Percentiles rank a stretch among this genome's conserved stretches.
Evolutionary conservation across 2,329 filamentous ascomycete species (phyloP).

Genomic region (Venturia carpophila): DNA sequence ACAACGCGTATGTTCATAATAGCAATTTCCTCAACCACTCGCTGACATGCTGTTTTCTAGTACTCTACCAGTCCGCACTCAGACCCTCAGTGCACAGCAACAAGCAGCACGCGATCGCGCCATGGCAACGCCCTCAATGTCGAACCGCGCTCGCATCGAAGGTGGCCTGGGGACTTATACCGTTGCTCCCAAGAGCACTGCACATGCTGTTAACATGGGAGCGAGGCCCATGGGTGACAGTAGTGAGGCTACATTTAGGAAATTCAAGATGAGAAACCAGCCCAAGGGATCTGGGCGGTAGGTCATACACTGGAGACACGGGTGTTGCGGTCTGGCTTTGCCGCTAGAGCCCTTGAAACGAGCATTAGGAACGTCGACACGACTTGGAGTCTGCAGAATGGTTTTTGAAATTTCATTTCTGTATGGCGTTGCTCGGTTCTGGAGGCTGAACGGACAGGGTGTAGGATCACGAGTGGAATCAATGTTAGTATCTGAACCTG

Average conservation of each 20-base stretch:
- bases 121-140: slow-evolving; percentile 45
- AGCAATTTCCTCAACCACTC: background rate
- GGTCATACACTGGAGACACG: background rate
- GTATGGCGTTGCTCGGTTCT: background rate
- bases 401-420: background rate
- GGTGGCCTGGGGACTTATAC: slow-evolving; percentile 53
- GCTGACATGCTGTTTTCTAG: slow-evolving; percentile 24
- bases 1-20: slow-evolving; percentile 14
- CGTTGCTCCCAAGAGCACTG: slow-evolving; percentile 53
- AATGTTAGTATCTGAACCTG: background rate
- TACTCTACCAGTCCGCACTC: slow-evolving; percentile 24
- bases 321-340: background rate
- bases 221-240: slow-evolving; percentile 39
- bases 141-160: slow-evolving; percentile 53
- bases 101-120: slow-evolving; percentile 41
- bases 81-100: slow-evolving; percentile 24
- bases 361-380: background rate
- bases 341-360: background rate
- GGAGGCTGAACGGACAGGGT: background rate
- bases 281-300: background rate
- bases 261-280: slow-evolving; percentile 37
- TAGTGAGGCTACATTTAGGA: slow-evolving; percentile 42
- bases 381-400: background rate
- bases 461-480: background rate
- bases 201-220: slow-evolving; percentile 38